Evolutionary conservation across 805 yeast genomes (phyloP), one percentile per base, ranked within the genome.

Genomic region (Sugiyamaella valdiviana): DNA sequence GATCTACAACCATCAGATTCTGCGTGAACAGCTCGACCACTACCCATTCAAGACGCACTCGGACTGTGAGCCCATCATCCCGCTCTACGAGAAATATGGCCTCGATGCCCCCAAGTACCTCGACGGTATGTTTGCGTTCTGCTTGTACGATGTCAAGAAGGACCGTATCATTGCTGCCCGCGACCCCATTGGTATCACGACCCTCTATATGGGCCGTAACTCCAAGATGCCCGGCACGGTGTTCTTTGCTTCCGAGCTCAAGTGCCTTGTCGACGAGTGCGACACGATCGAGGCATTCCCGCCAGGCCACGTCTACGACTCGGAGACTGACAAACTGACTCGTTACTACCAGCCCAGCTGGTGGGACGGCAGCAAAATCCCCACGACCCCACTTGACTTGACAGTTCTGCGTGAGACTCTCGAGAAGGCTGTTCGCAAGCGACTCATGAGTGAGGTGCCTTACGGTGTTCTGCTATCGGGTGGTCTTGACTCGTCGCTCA

Each of bases 381-480:
- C 99, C 58, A 67, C 83, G 38, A 76, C 77, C 51, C 87, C 82
- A 39, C 86, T 84, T 41, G 95, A 91, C 66, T 80, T 74, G 65
- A 79, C 66, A 62, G 59, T 71, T 51, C 78, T 93, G 53, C 83
- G 96, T 69, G 84, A 82, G 62, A 68, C 86, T 44, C 78, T 93
- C 66, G 99, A 93, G 70, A 73, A 84, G 72, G 89, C 99, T 43
- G 99, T 93, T 48, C 85, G 99, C 77, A 93, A 93, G 85, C 85
- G 99, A 78, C 79, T 93, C 63, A 93, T 93, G 99, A 93, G 98
- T 49, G 99, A 93, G 75, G 99, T 93, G 53, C 98, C 99, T 49
- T 93, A 87, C 69, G 99, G 99, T 74, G 99, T 93, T 42, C 75
- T 93, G 59, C 76, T 93, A 58, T 88, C 96, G 19, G 99, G 99